Evolutionary conservation across 2,329 filamentous ascomycete genomes (phyloP), one percentile per base, ranked within the genome.

Genomic region (Didymella exigua): DNA sequence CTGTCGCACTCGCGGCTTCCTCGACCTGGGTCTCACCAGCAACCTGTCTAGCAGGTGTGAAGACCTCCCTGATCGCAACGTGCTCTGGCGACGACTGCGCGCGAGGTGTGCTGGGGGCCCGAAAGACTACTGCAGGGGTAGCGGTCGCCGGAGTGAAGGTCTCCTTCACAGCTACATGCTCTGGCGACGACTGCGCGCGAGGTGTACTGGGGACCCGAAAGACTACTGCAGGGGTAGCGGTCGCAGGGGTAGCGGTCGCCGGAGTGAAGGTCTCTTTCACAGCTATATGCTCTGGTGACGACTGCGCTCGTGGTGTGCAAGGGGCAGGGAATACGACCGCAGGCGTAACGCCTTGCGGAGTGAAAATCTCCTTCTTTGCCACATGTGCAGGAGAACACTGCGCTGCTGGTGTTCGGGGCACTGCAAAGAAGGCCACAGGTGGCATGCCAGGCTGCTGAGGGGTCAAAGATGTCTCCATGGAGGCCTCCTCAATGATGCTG

Each of bases 351-450:
- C 23, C 23, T 16, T 37, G 23, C 5, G 46, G 53, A 19, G 46
- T 50, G 29, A 56, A 56, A 24, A 33, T 38, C 18, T 56, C 53
- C 42, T 56, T 50, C 38, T 50, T 51, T 4, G 53, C 47, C 4
- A 51, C 16, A 18, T 55, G 52, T 18, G 18, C 41, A n/a, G 53
- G 53, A 29, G 53, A 56, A 26, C 41, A 56, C 30, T 51, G 53
- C 8, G 53, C 43, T 10, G 42, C 40, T n/a, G 54, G 54, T 23
- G 54, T 56, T 26, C 43, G 49, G 24, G 47, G 54, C 8, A 49
- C 53, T 13, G 41, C 31, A 6, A 51, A 51, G 29, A 56, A 48
- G 23, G 31, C 43, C n/a, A 48, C 30, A 27, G 46, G 30, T 9
- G 54, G 43, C 27, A 49, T 42, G 18, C 23, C 38, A 33, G 43